These are phyloP conservation scores for Raphanus raphanistrum DNA, from an alignment of 345 rosid genomes.

Conservation along the genomic window DNA sequence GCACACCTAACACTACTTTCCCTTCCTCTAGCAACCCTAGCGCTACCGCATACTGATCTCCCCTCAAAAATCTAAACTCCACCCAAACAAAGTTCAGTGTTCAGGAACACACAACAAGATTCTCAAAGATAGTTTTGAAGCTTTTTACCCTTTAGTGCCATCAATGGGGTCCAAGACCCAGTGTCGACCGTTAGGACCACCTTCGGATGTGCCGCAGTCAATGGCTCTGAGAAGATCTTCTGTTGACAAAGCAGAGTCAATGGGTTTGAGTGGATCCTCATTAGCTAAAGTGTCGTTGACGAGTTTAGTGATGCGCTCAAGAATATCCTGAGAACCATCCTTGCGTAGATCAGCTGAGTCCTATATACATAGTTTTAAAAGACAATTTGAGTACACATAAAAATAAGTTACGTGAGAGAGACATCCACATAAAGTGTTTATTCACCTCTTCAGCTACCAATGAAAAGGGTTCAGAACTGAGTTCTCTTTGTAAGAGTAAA, in stretches of 20 bases:
- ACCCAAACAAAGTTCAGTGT: constrained; percentile 6
- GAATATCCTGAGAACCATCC: constrained; percentile 60
- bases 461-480: constrained; percentile 70
- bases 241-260: constrained; percentile 63
- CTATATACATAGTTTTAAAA: constrained; percentile 39
- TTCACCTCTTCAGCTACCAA: constrained; percentile 94
- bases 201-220: constrained; percentile 83
- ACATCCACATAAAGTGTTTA: background rate
- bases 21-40: constrained; percentile 87
- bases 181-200: constrained; percentile 85
- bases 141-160: constrained; percentile 92
- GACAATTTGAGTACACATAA: constrained; percentile 19
- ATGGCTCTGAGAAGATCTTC: constrained; percentile 74
- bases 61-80: constrained; percentile 69
- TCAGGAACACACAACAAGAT: background rate
- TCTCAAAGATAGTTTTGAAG: background rate
- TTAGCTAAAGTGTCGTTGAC: constrained; percentile 75
- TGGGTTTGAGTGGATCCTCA: constrained; percentile 61
- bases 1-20: constrained; percentile 85
- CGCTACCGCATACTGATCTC: constrained; percentile 94
- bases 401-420: background rate
- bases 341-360: constrained; percentile 79
- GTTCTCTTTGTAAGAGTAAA: constrained; percentile 69
- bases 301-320: constrained; percentile 71
- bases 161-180: constrained; percentile 99